Base-by-base conservation (phyloP, 164 flowering plant species). In the Dillenia suffruticosa region DNA sequence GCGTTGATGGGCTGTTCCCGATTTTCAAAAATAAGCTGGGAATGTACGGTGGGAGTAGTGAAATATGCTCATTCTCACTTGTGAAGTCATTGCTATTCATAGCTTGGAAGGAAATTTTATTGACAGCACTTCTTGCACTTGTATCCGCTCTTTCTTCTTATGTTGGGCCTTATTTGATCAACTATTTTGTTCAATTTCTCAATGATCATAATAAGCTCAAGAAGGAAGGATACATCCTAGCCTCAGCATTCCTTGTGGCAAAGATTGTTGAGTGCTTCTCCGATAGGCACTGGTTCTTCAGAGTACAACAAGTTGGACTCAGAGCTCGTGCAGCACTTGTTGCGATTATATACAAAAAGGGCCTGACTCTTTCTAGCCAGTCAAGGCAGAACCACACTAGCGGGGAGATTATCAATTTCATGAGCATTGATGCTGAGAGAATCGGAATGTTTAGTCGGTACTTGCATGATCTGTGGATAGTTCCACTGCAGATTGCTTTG, bases 371-470 rank as follows among this genome's bases (percentile, higher is more conserved):
- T 49, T 77, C 84, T 1, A 53, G 64, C 58, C 56, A 58, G 43
- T 63, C 79, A 9, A 77, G 59, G 58, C 72, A 64, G 59, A 64
- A 67, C 5, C 79, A 70, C 48, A 67, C 79, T 0, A 72, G 71
- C 49, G 88, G 86, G 8, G 86, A 84, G 71, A 82, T 81, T 44
- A 80, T 82, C 12, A 84, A 84, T 61, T 54, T 72, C 49, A 78
- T 81, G 75, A 54, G 74, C 1, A 82, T 84, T n/a, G 88, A 84
- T 71, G 84, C 81, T 2, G 74, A 79, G 59, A 72, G 82, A 49
- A 66, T 84, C 7, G 80, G 77, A 0, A 67, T 59, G 3, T 81
- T 82, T 49, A 57, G 68, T 63, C 71, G 77, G 81, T 76, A 63
- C 58, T 46, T 84, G 70, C 82, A 79, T 32, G 76, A 72, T n/a